These are phyloP conservation scores for Taiwanofungus camphoratus DNA, from an alignment of 1,284 basidiomycete genomes.

Conservation along the genomic window DNA sequence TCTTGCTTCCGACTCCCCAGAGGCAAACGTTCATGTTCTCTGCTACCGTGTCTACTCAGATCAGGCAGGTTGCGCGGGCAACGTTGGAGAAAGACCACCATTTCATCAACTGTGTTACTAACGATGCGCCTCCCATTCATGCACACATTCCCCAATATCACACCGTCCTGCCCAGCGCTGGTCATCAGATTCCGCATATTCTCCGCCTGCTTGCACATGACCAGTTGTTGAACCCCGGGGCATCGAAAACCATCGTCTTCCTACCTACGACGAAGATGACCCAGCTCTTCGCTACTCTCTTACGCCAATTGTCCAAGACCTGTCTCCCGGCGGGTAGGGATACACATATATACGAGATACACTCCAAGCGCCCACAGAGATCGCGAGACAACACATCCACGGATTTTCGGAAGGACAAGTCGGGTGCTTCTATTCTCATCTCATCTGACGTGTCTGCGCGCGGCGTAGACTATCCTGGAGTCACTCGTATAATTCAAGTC, in stretches of 20 bases:
- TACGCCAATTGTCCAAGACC: constrained; percentile 43
- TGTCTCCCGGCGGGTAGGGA: constrained; percentile 43
- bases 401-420: constrained; percentile 58
- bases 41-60: constrained; percentile 71
- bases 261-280: constrained; percentile 87
- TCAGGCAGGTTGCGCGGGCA: constrained; percentile 55
- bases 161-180: constrained; percentile 65
- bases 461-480: constrained; percentile 86
- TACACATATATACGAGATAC: constrained; percentile 77
- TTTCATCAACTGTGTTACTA: constrained; percentile 60
- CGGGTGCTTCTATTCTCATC: constrained; percentile 67
- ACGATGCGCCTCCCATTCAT: constrained; percentile 56
- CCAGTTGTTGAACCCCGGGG: constrained; percentile 69
- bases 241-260: constrained; percentile 85
- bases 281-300: constrained; percentile 64
- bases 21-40: constrained; percentile 95
- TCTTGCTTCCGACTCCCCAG: constrained; percentile 60
- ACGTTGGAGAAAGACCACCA: constrained; percentile 49
- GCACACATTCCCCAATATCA: constrained; percentile 83
- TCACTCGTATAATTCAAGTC: constrained; percentile 92
- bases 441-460: constrained; percentile 90
- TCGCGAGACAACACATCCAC: constrained; percentile 62
- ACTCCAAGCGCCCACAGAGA: constrained; percentile 74
- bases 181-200: constrained; percentile 76
- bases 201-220: constrained; percentile 85